Percentiles rank a stretch among this genome's conserved stretches.
Evolutionary conservation across 495 filamentous ascomycete genomes (phyloP).

Genomic region (Neurospora sp.): DNA sequence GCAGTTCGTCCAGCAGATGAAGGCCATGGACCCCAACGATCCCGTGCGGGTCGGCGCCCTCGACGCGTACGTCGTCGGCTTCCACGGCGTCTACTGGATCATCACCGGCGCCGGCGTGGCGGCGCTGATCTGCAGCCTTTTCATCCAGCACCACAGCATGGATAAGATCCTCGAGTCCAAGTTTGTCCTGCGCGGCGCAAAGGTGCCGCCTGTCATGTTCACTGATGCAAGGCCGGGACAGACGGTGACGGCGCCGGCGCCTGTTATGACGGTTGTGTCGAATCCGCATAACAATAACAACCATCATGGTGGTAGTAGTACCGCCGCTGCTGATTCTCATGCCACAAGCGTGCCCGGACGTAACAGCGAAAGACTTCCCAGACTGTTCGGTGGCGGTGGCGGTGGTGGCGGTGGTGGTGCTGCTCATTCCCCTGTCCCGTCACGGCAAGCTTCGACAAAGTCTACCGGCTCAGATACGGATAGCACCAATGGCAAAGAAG

Average conservation of each 20-base stretch:
- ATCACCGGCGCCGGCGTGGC: constrained; percentile 10
- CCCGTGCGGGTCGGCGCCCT: constrained; percentile 14
- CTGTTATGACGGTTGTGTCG: neutral
- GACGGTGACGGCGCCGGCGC: neutral
- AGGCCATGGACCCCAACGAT: constrained; percentile 12
- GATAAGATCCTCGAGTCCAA: constrained; percentile 19
- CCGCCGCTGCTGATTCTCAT: neutral
- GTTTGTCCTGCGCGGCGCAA: constrained; percentile 15
- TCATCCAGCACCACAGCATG: constrained; percentile 17
- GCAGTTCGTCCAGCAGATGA: constrained; percentile 31
- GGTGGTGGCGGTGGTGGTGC: neutral
- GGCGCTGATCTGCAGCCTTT: constrained; percentile 12
- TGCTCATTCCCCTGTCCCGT: neutral
- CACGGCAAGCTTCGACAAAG: neutral
- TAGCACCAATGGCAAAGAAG: neutral
- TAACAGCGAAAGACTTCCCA: neutral
- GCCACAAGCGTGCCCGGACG: neutral
- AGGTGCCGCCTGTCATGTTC: neutral
- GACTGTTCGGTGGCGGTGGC: neutral
- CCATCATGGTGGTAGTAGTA: neutral
- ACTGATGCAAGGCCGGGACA: neutral
- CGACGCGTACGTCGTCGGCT: constrained; percentile 17
- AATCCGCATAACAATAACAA: neutral
- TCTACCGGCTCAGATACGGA: neutral
- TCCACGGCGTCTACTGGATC: constrained; percentile 21